These are phyloP conservation scores for Taphrina communis DNA, from an alignment of 1,139 yeast species.

Conservation along the genomic window DNA sequence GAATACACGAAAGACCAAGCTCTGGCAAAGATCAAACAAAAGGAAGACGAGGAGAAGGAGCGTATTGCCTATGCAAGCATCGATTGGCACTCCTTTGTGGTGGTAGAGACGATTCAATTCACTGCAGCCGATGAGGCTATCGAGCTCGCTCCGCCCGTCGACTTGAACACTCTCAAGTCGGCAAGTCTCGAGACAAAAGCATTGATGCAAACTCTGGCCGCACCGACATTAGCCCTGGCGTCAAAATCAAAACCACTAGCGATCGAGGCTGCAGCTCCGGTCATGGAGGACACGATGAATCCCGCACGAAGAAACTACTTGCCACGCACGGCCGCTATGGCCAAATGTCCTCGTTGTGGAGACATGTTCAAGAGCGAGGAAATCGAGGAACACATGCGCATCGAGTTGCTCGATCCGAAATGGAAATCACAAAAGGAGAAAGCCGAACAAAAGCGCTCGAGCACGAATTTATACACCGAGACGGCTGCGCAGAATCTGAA, in stretches of 20 bases:
- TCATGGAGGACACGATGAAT: constrained; percentile 35
- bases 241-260: constrained; percentile 43
- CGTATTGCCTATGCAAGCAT: constrained; percentile 70
- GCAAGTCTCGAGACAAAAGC: constrained; percentile 63
- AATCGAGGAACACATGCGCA: constrained; percentile 74
- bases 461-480: constrained; percentile 68
- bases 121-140: constrained; percentile 68
- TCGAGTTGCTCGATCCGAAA: constrained; percentile 77
- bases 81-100: constrained; percentile 84
- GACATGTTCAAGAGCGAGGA: constrained; percentile 70
- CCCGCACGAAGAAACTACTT: constrained; percentile 43
- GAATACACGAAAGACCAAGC: constrained; percentile 58
- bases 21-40: constrained; percentile 50
- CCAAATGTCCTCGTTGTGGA: constrained; percentile 69
- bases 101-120: constrained; percentile 73
- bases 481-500: constrained; percentile 80
- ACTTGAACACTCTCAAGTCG: constrained; percentile 65
- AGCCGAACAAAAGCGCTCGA: constrained; percentile 63
- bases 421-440: constrained; percentile 73
- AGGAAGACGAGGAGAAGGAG: constrained; percentile 54
- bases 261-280: constrained; percentile 46
- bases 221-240: constrained; percentile 45
- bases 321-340: constrained; percentile 37
- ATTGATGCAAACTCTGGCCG: constrained; percentile 44
- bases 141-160: constrained; percentile 66